Evolutionary conservation across 2,329 filamentous ascomycete genomes (phyloP).

Genomic region (Annulohypoxylon truncatum): DNA sequence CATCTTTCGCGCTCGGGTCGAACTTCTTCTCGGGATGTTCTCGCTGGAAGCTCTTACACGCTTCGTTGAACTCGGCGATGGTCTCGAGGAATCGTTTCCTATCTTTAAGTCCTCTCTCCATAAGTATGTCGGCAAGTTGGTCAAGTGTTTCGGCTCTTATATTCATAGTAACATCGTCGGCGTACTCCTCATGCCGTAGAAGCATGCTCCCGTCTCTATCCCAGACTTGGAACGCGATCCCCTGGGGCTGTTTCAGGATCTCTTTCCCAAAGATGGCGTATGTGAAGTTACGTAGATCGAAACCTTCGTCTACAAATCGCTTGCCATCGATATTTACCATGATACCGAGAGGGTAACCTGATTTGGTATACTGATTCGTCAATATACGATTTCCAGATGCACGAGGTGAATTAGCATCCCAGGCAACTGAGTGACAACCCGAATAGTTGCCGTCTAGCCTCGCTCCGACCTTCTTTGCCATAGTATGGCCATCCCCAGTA

Average conservation of each 20-base stretch:
- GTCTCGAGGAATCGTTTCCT: slow-evolving; percentile 62
- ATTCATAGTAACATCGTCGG: slow-evolving; percentile 65
- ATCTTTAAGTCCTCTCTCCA: slow-evolving; percentile 59
- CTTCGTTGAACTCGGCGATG: slow-evolving; percentile 67
- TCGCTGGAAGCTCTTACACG: slow-evolving; percentile 59
- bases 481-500: slow-evolving; percentile 67
- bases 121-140: slow-evolving; percentile 65
- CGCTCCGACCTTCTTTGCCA: slow-evolving; percentile 65
- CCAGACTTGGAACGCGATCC: slow-evolving; percentile 73
- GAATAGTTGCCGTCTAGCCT: slow-evolving; percentile 68
- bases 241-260: slow-evolving; percentile 68
- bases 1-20: slow-evolving; percentile 71
- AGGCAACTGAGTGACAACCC: slow-evolving; percentile 72
- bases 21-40: slow-evolving; percentile 61
- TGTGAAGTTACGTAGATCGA: slow-evolving; percentile 74
- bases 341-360: slow-evolving; percentile 73
- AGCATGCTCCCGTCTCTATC: slow-evolving; percentile 63
- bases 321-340: slow-evolving; percentile 70
- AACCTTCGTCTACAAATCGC: slow-evolving; percentile 74
- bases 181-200: slow-evolving; percentile 72
- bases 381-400: slow-evolving; percentile 66
- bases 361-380: slow-evolving; percentile 76
- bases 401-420: slow-evolving; percentile 71
- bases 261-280: slow-evolving; percentile 74
- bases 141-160: slow-evolving; percentile 63